phyloP scores from a whole-genome alignment of 1,284 basidiomycete genomes.

The Paramarasmius palmivorus region DNA sequence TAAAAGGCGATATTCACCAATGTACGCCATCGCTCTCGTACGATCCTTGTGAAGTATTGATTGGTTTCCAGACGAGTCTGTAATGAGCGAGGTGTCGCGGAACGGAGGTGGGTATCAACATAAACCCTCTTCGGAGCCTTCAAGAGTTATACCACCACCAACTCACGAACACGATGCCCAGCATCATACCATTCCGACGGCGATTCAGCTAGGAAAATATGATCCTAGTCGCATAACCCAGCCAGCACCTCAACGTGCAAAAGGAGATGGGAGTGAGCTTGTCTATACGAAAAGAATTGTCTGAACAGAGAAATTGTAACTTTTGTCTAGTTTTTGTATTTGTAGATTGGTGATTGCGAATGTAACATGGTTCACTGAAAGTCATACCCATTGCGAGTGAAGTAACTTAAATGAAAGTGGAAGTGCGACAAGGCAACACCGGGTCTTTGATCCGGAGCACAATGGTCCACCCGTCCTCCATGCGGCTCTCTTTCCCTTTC shows the following conservation, averaged over 20 bases:
- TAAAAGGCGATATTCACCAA: neutral
- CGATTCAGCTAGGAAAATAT: neutral
- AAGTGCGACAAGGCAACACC: no score
- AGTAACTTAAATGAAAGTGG: no score
- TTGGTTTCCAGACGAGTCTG: constrained; percentile 1
- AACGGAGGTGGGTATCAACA: no score
- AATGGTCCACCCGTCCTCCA: no score
- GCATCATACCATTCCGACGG: constrained; percentile 2
- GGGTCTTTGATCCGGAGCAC: no score
- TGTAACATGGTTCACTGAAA: no score
- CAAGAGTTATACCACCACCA: neutral
- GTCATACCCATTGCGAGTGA: no score
- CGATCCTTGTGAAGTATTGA: neutral
- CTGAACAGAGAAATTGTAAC: constrained; percentile 19
- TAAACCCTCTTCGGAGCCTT: no score
- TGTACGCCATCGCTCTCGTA: neutral
- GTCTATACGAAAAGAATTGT: no score
- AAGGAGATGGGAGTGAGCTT: constrained; percentile 21
- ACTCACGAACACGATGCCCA: constrained; percentile 6
- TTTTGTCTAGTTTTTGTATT: no score
- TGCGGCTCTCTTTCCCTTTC: no score
- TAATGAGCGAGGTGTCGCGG: neutral
- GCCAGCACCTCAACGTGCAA: constrained; percentile 27
- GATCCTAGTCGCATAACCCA: constrained; percentile 3
- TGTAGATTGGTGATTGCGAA: no score